A percentile compares a stretch with the other conserved stretches of the same genome.
Evolutionary conservation across 2,329 filamentous ascomycete genomes (phyloP).

Genomic region (Scedosporium boydii): DNA sequence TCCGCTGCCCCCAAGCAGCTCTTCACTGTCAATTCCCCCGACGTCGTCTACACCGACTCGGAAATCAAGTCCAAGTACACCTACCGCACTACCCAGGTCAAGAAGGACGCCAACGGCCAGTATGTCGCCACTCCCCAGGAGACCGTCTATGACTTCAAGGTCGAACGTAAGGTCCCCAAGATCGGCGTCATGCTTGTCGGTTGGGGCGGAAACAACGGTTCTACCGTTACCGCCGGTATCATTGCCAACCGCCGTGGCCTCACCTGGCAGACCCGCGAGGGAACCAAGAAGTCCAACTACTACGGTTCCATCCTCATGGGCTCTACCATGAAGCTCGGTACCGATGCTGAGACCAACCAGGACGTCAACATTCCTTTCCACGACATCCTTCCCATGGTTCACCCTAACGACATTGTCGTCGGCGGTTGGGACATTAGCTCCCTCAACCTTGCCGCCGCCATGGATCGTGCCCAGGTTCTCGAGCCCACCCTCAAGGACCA

Average conservation of each 20-base stretch:
- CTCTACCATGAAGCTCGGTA: constrained; percentile 93
- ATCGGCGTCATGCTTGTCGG: constrained; percentile 96
- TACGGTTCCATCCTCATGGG: constrained; percentile 97
- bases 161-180: constrained; percentile 86
- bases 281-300: constrained; percentile 80
- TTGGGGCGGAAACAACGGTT: constrained; percentile 96
- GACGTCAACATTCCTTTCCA: constrained; percentile 97
- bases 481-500: constrained; percentile 88
- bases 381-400: constrained; percentile 88
- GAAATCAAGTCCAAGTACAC: constrained; percentile 92
- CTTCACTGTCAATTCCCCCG: constrained; percentile 85
- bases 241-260: constrained; percentile 85
- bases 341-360: constrained; percentile 69
- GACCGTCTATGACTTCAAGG: constrained; percentile 94
- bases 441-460: constrained; percentile 79
- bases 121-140: constrained; percentile 79
- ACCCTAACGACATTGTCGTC: constrained; percentile 90
- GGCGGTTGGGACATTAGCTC: constrained; percentile 97
- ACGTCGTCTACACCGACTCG: constrained; percentile 80
- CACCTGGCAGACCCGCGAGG: constrained; percentile 89
- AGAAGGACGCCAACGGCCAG: constrained; percentile 61
- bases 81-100: constrained; percentile 87
- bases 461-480: constrained; percentile 92
- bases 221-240: constrained; percentile 93
- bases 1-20: constrained; percentile 44